Evolutionary conservation across 495 filamentous ascomycete genomes (phyloP), one percentile per base, ranked within the genome.

Genomic region (Penicillium waksmanii): DNA sequence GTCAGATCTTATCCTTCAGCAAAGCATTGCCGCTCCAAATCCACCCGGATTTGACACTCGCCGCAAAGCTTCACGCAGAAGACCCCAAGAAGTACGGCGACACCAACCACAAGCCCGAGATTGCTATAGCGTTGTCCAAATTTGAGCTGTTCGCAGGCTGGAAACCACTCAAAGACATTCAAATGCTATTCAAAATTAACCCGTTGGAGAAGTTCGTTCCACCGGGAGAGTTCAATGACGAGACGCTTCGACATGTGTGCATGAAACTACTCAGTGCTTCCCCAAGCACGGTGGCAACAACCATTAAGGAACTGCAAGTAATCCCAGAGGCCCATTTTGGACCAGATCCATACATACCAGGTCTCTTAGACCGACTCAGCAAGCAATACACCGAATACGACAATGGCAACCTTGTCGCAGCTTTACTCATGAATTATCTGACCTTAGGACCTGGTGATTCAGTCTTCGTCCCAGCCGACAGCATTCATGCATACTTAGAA

Each of bases 21-120:
- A 91, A 93, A 73, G 89, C 91, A 0, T 82, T 95, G 0, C 89
- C 88, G 1, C 80, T 95, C n/a, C 91, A 95, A 67, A 82, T 93
- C 31, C 90, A 93, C 60, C 91, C 89, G 10, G 79, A 92, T 73
- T 88, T 87, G 58, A 69, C 76, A 2, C 82, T 94, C 6, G 82
- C 89, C 0, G 68, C 74, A 12, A 77, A 86, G 59, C 77, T 93
- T 3, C 85, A 91, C 72, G 64, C 79, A 55, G 56, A 84, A 63
- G 82, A 92, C 61, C 86, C 88, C 0, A 67, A 84, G 10, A 80
- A 82, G 52, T 93, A 88, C 67, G 82, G 82, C 8, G 89, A 95
- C 60, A 73, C 79, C 17, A 94, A 92, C 69, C 88, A 93, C 73
- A 93, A 94, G 70, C 90, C 90, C 2, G 90, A 95, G 66, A 93